These are phyloP conservation scores for Phaeosphaeriaceae sp. DNA, from an alignment of 2,329 filamentous ascomycete species.

Conservation along the genomic window DNA sequence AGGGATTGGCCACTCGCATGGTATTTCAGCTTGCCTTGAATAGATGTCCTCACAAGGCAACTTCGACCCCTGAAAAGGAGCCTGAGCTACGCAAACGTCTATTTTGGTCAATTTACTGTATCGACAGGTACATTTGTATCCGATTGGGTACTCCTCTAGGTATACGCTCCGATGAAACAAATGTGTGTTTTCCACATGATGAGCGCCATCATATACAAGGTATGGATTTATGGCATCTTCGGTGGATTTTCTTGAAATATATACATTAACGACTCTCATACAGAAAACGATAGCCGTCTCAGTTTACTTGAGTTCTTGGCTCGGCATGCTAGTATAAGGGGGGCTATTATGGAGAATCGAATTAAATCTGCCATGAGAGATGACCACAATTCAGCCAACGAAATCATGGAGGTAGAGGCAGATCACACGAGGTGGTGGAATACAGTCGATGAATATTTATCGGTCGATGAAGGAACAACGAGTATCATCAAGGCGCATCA, in stretches of 20 bases:
- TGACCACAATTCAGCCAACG: conserved; percentile 11
- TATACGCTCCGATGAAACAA: conserved; percentile 25
- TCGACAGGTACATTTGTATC: conserved; percentile 33
- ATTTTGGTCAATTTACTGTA: conserved; percentile 33
- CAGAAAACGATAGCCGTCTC: conserved; percentile 23
- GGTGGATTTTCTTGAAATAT: background rate
- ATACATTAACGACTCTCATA: background rate
- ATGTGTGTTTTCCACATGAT: conserved; percentile 30
- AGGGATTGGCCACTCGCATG: conserved; percentile 28
- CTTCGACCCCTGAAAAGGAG: conserved; percentile 12
- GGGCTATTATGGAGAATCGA: conserved; percentile 30
- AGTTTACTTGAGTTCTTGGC: conserved; percentile 31
- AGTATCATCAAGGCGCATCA: conserved; percentile 28
- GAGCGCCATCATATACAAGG: conserved; percentile 19
- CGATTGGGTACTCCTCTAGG: conserved; percentile 28
- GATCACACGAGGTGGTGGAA: conserved; percentile 38
- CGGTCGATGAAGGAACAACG: conserved; percentile 14
- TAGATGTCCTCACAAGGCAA: conserved; percentile 18
- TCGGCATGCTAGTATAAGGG: conserved; percentile 27
- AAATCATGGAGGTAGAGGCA: conserved; percentile 25
- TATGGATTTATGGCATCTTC: background rate
- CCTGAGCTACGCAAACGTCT: conserved; percentile 29
- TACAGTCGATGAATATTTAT: conserved; percentile 31
- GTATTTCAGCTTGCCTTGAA: conserved; percentile 27
- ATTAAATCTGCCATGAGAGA: conserved; percentile 14